These are phyloP conservation scores for Henningerozyma blattae DNA, from an alignment of 805 yeast genomes.

Conservation along the genomic window DNA sequence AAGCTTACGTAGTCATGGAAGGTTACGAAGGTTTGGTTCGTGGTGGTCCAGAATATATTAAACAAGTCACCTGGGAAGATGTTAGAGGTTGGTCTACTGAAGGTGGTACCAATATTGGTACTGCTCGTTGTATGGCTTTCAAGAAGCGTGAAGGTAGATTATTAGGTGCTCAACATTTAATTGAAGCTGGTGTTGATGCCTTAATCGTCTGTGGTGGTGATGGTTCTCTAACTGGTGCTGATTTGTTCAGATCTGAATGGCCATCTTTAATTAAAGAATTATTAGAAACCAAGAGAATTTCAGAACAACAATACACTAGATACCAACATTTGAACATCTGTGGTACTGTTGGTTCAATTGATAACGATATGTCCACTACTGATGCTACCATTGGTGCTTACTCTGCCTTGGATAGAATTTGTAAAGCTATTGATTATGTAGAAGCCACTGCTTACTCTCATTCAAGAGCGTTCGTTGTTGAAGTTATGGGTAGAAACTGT, in stretches of 20 bases:
- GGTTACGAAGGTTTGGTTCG: conserved; percentile 64
- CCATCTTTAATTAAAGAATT: conserved; percentile 56
- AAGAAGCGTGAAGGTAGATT: conserved; percentile 56
- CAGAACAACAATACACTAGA: conserved; percentile 33
- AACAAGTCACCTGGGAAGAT: conserved; percentile 58
- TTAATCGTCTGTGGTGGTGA: conserved; percentile 76
- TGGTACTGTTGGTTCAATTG: conserved; percentile 75
- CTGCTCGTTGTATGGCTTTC: conserved; percentile 62
- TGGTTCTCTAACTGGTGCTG: conserved; percentile 77
- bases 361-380: conserved; percentile 76
- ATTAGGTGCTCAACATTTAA: conserved; percentile 50
- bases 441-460: conserved; percentile 80
- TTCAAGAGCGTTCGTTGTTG: conserved; percentile 73
- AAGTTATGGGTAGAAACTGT: conserved; percentile 85
- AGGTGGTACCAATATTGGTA: conserved; percentile 74
- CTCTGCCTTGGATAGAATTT: conserved; percentile 65
- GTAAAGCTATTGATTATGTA: conserved; percentile 62
- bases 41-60: conserved; percentile 44
- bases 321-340: conserved; percentile 52
- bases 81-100: conserved; percentile 58
- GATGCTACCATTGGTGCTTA: conserved; percentile 76
- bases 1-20: conserved; percentile 56
- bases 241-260: conserved; percentile 67
- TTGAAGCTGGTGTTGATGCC: conserved; percentile 64
- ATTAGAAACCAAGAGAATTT: conserved; percentile 33